phyloP scores from a whole-genome alignment of 2,329 filamentous ascomycete species.

The Remersonia thermophila region DNA sequence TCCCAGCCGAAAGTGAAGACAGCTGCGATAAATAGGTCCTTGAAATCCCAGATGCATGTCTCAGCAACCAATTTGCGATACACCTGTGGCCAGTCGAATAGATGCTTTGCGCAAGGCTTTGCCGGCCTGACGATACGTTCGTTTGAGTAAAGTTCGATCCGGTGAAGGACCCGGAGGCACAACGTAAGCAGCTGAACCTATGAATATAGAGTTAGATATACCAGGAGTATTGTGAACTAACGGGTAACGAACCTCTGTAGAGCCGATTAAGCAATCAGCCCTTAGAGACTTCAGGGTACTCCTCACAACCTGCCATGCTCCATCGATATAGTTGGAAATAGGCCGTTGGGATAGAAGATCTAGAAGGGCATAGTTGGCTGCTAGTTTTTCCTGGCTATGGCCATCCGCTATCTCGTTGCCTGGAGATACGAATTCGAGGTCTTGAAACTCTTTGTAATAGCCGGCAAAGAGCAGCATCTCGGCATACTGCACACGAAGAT shows the following conservation, averaged over 20 bases:
- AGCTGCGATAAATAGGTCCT: conserved; percentile 8
- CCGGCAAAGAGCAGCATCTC: conserved; percentile 10
- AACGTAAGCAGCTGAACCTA: conserved; percentile 8
- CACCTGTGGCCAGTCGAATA: conserved; percentile 6
- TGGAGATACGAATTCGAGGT: neutral
- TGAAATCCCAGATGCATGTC: conserved; percentile 12
- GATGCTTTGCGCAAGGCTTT: neutral
- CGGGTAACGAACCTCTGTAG: conserved; percentile 9
- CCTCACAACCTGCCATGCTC: neutral
- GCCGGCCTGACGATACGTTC: neutral
- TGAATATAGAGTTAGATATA: neutral
- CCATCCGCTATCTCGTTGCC: neutral
- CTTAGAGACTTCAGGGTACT: conserved; percentile 1
- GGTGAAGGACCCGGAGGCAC: conserved; percentile 4
- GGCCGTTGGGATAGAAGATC: conserved; percentile 6
- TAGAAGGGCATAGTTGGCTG: conserved; percentile 6
- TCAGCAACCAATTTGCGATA: conserved; percentile 7
- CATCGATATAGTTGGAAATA: neutral
- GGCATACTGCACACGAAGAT: conserved; percentile 10
- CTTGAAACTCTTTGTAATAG: conserved; percentile 5
- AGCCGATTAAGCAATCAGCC: conserved; percentile 1
- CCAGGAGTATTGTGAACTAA: neutral
- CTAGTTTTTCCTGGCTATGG: conserved; percentile 3
- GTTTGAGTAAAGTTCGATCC: conserved; percentile 1
- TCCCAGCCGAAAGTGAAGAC: conserved; percentile 6